Evolutionary conservation across 1,284 basidiomycete species (phyloP), one percentile per base, ranked within the genome.

Genomic region (Tilletia setariae): DNA sequence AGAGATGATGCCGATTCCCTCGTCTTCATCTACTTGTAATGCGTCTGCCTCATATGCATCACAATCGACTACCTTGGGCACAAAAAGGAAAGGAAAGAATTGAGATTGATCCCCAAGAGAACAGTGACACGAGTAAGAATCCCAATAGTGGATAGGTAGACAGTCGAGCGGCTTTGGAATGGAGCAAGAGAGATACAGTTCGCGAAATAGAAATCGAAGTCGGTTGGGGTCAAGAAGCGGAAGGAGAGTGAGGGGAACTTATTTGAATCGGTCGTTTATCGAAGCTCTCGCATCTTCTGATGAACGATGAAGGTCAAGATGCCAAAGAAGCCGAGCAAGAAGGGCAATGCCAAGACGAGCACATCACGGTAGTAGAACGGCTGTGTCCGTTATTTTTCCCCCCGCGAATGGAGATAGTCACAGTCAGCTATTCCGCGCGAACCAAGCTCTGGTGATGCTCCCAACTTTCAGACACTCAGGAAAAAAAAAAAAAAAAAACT

Each of bases 361-460:
- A 79, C 61, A 63, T 79, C 73, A 15, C 76, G 65, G 32, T 79
- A 79, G 65, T 68, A 79, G 51, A 72, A 63, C n/a, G 40, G 56
- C 56, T 61, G 56, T 56, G 56, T 4, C 11, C 32, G 28, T 30
- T 8, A n/a, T n/a, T n/a, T n/a, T n/a, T n/a, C n/a, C n/a, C n/a
- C n/a, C n/a, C n/a, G n/a, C n/a, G n/a, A n/a, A n/a, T n/a, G n/a
- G n/a, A n/a, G n/a, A n/a, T n/a, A n/a, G n/a, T n/a, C n/a, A n/a
- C n/a, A n/a, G n/a, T n/a, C n/a, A n/a, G n/a, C n/a, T n/a, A n/a
- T n/a, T n/a, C n/a, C n/a, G n/a, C n/a, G n/a, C n/a, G n/a, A n/a
- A n/a, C n/a, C n/a, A n/a, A n/a, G n/a, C n/a, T n/a, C n/a, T n/a
- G n/a, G n/a, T n/a, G n/a, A n/a, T n/a, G n/a, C n/a, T n/a, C n/a